phyloP scores from a whole-genome alignment of 2,329 filamentous ascomycete genomes.

The Neopestalotiopsis sp. region DNA sequence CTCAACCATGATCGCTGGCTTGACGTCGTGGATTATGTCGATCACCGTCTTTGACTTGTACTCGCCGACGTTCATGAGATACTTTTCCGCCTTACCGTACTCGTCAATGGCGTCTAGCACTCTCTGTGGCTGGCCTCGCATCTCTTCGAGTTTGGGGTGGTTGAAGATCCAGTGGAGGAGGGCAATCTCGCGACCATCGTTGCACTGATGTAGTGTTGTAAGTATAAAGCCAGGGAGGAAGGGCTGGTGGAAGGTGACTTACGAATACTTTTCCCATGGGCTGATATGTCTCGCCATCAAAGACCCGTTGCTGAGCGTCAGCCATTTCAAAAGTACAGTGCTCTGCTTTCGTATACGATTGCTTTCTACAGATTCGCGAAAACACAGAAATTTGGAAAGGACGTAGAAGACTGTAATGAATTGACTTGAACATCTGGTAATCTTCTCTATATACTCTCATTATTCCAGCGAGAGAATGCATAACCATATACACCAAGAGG shows the following conservation, averaged over 20 bases:
- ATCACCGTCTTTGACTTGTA: slow-evolving; percentile 75
- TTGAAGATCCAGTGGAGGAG: slow-evolving; percentile 72
- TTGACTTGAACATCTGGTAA: background rate
- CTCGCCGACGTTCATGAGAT: slow-evolving; percentile 81
- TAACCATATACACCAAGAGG: background rate
- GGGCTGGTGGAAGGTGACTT: background rate
- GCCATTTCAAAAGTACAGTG: background rate
- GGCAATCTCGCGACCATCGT: slow-evolving; percentile 77
- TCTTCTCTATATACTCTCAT: background rate
- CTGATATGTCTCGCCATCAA: background rate
- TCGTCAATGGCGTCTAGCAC: slow-evolving; percentile 75
- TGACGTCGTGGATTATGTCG: slow-evolving; percentile 68
- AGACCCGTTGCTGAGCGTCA: background rate
- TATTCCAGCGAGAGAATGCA: too few relatives aligned
- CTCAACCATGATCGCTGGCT: slow-evolving; percentile 75
- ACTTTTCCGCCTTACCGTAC: slow-evolving; percentile 67
- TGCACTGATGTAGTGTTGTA: slow-evolving; percentile 47
- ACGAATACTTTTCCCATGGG: background rate
- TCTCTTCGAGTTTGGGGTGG: slow-evolving; percentile 63
- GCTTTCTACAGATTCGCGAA: too few relatives aligned
- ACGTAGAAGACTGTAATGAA: background rate
- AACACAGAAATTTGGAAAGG: too few relatives aligned
- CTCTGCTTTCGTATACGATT: background rate
- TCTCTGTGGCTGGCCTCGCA: slow-evolving; percentile 67
- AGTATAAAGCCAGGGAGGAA: background rate